Evolutionary conservation across 1,284 basidiomycete genomes (phyloP).

Genomic region (Cystobasidium sp.): DNA sequence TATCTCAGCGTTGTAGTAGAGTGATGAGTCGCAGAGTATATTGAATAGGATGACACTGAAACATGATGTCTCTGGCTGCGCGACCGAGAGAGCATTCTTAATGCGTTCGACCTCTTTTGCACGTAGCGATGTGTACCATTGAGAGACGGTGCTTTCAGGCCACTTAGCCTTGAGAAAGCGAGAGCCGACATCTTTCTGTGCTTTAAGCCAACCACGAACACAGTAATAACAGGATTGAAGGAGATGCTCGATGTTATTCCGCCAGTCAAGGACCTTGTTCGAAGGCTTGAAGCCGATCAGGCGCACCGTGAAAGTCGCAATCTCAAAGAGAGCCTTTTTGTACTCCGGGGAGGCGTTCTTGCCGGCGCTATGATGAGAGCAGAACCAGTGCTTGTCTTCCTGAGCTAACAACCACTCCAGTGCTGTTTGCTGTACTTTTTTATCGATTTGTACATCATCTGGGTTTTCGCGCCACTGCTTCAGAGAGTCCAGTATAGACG

Average conservation of each 20-base stretch:
- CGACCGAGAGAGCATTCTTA: conserved; percentile 3
- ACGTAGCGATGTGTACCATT: conserved; percentile 26
- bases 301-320: conserved; percentile 36
- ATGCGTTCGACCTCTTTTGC: conserved; percentile 14
- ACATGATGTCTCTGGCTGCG: not conserved
- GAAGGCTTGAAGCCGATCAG: conserved; percentile 37
- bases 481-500: conserved; percentile 19
- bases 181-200: conserved; percentile 15
- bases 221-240: conserved; percentile 28
- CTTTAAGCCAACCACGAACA: conserved; percentile 34
- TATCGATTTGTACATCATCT: conserved; percentile 24
- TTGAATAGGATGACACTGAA: conserved; percentile 5
- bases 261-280: conserved; percentile 30
- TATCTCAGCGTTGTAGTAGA: conserved; percentile 22
- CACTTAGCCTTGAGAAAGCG: conserved; percentile 22
- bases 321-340: conserved; percentile 21
- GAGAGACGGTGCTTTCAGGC: not conserved
- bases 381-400: conserved; percentile 41
- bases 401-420: conserved; percentile 28
- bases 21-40: conserved; percentile 21
- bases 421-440: conserved; percentile 23
- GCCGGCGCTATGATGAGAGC: not conserved
- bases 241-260: conserved; percentile 13
- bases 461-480: conserved; percentile 30
- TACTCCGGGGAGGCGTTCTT: conserved; percentile 1